phyloP scores from a whole-genome alignment of 768 basidiomycete genomes.

The Termitomyces sp. region DNA sequence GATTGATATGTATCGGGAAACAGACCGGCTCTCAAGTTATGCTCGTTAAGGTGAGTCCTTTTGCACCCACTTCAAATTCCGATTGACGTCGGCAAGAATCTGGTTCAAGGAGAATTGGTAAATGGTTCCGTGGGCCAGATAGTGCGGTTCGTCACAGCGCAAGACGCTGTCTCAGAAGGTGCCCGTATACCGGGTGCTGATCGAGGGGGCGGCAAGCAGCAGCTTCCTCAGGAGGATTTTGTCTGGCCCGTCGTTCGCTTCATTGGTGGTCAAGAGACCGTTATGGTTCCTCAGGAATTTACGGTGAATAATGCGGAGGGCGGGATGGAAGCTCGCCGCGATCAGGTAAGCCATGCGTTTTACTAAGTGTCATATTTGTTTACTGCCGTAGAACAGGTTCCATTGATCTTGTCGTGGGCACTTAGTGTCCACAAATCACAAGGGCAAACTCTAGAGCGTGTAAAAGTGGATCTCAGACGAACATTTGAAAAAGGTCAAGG shows the following conservation, averaged over 20 bases:
- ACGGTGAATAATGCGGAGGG: constrained; percentile 63
- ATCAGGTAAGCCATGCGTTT: constrained; percentile 41
- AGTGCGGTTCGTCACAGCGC: constrained; percentile 40
- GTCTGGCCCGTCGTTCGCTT: constrained; percentile 65
- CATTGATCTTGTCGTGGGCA: constrained; percentile 85
- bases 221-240: constrained; percentile 15
- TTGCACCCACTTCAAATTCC: background rate
- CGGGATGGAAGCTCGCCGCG: constrained; percentile 54
- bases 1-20: background rate
- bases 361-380: background rate
- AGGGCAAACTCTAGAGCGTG: constrained; percentile 84
- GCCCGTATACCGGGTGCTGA: constrained; percentile 38
- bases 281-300: constrained; percentile 59
- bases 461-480: constrained; percentile 72
- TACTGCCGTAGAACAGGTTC: constrained; percentile 41
- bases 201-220: constrained; percentile 26
- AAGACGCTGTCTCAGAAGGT: constrained; percentile 38
- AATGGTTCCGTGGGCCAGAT: constrained; percentile 70
- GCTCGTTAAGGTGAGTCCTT: constrained; percentile 60
- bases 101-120: constrained; percentile 65
- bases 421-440: constrained; percentile 89
- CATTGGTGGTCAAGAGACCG: constrained; percentile 40
- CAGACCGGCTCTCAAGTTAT: constrained; percentile 86
- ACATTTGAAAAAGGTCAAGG: constrained; percentile 86
- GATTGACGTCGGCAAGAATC: constrained; percentile 44